Percentiles rank a stretch among this genome's conserved stretches.
phyloP scores from a whole-genome alignment of 1,284 basidiomycete genomes.

The Ustilago loliicola region DNA sequence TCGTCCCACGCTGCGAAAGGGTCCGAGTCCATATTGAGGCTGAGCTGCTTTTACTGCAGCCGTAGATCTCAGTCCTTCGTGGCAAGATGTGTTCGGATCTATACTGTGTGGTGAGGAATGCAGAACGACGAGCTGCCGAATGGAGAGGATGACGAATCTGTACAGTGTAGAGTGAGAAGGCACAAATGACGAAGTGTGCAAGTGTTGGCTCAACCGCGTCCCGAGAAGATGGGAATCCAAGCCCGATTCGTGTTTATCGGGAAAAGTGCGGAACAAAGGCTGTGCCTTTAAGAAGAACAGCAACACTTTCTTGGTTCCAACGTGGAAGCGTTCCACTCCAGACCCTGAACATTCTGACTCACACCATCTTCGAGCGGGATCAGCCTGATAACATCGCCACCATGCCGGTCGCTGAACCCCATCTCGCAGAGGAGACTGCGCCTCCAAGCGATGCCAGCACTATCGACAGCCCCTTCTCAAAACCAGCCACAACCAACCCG shows the following conservation, averaged over 20 bases:
- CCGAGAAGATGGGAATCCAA: constrained; percentile 14
- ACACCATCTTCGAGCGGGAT: not conserved
- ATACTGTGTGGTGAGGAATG: too few species aligned
- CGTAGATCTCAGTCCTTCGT: not conserved
- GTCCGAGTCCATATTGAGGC: constrained; percentile 36
- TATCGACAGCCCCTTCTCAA: not conserved
- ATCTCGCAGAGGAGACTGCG: not conserved
- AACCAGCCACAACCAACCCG: not conserved
- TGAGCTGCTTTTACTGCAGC: constrained; percentile 1
- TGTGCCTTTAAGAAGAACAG: constrained; percentile 5
- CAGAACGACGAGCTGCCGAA: not conserved
- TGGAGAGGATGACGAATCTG: not conserved
- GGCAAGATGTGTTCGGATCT: too few species aligned
- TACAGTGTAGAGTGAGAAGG: not conserved
- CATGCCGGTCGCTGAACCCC: constrained; percentile 1
- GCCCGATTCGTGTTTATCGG: constrained; percentile 9
- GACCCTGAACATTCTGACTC: not conserved
- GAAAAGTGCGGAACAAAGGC: not conserved
- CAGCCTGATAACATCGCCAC: not conserved
- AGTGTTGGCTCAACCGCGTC: constrained; percentile 35
- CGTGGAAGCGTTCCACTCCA: not conserved
- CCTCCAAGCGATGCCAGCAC: not conserved
- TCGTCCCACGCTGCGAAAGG: constrained; percentile 54
- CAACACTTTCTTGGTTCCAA: not conserved
- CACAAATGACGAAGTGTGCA: not conserved